Conservation (phyloP, 495 filamentous ascomycete species). For the Penicillium paxilli region DNA sequence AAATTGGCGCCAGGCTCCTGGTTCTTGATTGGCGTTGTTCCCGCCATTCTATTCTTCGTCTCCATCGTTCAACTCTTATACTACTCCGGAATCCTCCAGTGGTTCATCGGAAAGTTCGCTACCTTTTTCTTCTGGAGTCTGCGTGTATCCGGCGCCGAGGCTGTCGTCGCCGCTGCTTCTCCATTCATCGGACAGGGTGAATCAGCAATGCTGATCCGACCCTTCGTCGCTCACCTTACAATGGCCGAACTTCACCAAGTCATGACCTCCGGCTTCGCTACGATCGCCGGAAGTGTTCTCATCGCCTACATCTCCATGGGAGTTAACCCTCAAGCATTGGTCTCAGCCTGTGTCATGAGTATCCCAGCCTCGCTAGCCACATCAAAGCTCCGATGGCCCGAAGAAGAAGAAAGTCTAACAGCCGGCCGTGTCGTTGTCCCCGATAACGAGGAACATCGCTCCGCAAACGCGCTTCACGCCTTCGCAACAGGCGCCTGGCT, state of each 20-base stretch:
- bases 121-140: conserved; percentile 89
- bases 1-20: conserved; percentile 37
- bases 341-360: conserved; percentile 87
- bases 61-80: conserved; percentile 80
- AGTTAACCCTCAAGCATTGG: conserved; percentile 78
- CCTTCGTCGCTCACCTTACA: conserved; percentile 81
- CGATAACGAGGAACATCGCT: conserved; percentile 61
- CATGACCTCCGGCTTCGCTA: conserved; percentile 77
- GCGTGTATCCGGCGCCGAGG: conserved; percentile 88
- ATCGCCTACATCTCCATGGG: conserved; percentile 80
- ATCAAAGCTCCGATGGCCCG: conserved; percentile 85
- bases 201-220: conserved; percentile 86
- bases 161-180: conserved; percentile 89
- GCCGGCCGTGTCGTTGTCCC: conserved; percentile 78
- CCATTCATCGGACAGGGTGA: conserved; percentile 95
- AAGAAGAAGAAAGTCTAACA: conserved; percentile 81
- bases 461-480: conserved; percentile 80
- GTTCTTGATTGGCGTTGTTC: conserved; percentile 74
- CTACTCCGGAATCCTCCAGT: conserved; percentile 77
- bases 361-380: conserved; percentile 86
- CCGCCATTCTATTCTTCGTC: conserved; percentile 92
- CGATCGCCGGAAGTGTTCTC: conserved; percentile 71
- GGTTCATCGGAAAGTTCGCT: conserved; percentile 84
- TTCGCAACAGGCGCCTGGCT: conserved; percentile 88
- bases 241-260: conserved; percentile 85